Evolutionary conservation across 2,329 filamentous ascomycete genomes (phyloP).

Genomic region (Capronia epimyces): DNA sequence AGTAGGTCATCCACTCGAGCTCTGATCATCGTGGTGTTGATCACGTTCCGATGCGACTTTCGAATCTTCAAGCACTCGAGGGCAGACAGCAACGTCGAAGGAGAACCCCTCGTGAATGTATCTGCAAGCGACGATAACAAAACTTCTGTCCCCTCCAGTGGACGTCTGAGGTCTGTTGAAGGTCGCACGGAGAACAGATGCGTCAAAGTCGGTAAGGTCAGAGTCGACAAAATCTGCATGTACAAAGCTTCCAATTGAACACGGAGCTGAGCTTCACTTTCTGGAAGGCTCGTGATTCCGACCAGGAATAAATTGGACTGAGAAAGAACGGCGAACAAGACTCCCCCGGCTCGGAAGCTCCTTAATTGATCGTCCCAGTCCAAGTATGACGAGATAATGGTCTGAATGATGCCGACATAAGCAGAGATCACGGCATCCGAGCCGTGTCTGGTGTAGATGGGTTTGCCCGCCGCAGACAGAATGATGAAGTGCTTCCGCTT

Average conservation of each 20-base stretch:
- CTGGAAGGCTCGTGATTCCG: constrained; percentile 84
- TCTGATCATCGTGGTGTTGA: constrained; percentile 83
- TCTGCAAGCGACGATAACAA: constrained; percentile 88
- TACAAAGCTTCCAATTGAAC: constrained; percentile 89
- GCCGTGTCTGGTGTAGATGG: constrained; percentile 92
- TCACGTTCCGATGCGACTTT: constrained; percentile 76
- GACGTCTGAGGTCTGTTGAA: constrained; percentile 86
- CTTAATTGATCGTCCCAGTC: constrained; percentile 68
- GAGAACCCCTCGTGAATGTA: constrained; percentile 87
- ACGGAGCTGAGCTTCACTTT: constrained; percentile 82
- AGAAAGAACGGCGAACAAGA: constrained; percentile 78
- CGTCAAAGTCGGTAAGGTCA: constrained; percentile 80
- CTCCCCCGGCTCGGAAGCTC: constrained; percentile 79
- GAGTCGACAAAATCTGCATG: constrained; percentile 94
- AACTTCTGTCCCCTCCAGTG: constrained; percentile 84
- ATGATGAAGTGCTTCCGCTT: constrained; percentile 98
- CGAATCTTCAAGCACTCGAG: constrained; percentile 89
- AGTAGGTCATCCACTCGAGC: constrained; percentile 70
- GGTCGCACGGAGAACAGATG: constrained; percentile 84
- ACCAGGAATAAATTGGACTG: constrained; percentile 88
- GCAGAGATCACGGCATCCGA: constrained; percentile 84
- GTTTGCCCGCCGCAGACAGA: constrained; percentile 90
- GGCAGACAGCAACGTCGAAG: constrained; percentile 79
- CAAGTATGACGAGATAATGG: constrained; percentile 95
- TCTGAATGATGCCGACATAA: constrained; percentile 92